Evolutionary conservation across 331 rosid species (phyloP).

Genomic region (Malus hybrid): DNA sequence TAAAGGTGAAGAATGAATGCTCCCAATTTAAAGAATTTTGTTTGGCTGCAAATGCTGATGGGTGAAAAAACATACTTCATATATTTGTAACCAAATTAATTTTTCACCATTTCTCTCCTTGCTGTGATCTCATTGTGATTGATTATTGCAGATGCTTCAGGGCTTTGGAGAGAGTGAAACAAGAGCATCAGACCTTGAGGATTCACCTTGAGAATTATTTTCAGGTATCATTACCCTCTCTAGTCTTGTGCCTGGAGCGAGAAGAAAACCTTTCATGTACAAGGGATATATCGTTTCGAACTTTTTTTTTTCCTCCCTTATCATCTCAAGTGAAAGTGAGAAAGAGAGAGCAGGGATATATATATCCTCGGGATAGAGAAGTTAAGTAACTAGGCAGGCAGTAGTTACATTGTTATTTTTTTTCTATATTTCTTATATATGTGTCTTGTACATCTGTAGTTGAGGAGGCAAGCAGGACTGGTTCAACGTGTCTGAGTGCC

Average conservation of each 20-base stretch:
- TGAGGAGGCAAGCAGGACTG: conserved; percentile 28
- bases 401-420: too few species aligned
- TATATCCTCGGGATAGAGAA: too few species aligned
- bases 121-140: background rate
- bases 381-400: too few species aligned
- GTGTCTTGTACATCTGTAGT: conserved; percentile 1
- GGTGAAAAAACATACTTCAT: conserved; percentile 30
- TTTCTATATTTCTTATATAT: too few species aligned
- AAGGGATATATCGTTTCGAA: too few species aligned
- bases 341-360: too few species aligned
- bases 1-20: conserved; percentile 62
- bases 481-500: background rate
- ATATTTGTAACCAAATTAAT: too few species aligned
- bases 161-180: conserved; percentile 34
- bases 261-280: too few species aligned
- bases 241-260: too few species aligned
- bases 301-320: too few species aligned
- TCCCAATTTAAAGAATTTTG: conserved; percentile 50
- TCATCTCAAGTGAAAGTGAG: too few species aligned
- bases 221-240: conserved; percentile 13
- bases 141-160: conserved; percentile 27
- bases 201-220: conserved; percentile 35
- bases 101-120: background rate
- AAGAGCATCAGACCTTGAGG: conserved; percentile 33
- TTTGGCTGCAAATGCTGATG: conserved; percentile 49